Base-by-base conservation (phyloP, 2,329 filamentous ascomycete genomes). In the Exophiala mesophila region DNA sequence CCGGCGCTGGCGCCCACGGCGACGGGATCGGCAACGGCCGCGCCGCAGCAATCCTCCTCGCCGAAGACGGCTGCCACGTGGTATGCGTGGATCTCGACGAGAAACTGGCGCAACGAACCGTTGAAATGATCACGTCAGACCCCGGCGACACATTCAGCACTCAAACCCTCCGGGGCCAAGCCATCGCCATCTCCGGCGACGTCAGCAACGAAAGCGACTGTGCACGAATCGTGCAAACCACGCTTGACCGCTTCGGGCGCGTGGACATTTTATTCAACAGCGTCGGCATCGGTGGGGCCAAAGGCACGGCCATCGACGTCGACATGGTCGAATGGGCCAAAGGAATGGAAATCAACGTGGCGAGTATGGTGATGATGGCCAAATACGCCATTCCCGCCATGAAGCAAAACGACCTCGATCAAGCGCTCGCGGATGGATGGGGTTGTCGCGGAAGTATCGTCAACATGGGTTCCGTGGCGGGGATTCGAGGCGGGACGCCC, bases 201-300 rank as follows among this genome's bases (percentile, higher is more conserved):
- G 76, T 83, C n/a, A 79, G 76, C 0, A 59, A 61, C 1, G 65
- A 71, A 12, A 42, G 44, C 0, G 75, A 80, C 40, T 83, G 78
- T 54, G 61, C 72, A 36, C 50, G 45, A 1, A 60, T 64, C 2
- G 57, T 63, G 1, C n/a, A 66, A 0, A 42, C 57, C 0, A 70
- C 78, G 0, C 10, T 78, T 1, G 45, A 64, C 2, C 53, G 59
- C 1, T 83, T 74, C 49, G 77, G 77, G 0, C 64, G 74, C 2
- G 50, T 84, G 2, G 78, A 83, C 53, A 78, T 83, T 30, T 62
- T 84, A 1, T 65, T 83, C 24, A 83, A 83, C 55, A 78, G 77
- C 42, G 80, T 84, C 2, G 82, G 81, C 0, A 64, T 83, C 15
- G 68, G 69, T 3, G 81, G 81, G 0, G 71, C 78, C 0, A 42